Evolutionary conservation across 2,329 filamentous ascomycete genomes (phyloP), one percentile per base, ranked within the genome.

Genomic region (Fusarium sp.): DNA sequence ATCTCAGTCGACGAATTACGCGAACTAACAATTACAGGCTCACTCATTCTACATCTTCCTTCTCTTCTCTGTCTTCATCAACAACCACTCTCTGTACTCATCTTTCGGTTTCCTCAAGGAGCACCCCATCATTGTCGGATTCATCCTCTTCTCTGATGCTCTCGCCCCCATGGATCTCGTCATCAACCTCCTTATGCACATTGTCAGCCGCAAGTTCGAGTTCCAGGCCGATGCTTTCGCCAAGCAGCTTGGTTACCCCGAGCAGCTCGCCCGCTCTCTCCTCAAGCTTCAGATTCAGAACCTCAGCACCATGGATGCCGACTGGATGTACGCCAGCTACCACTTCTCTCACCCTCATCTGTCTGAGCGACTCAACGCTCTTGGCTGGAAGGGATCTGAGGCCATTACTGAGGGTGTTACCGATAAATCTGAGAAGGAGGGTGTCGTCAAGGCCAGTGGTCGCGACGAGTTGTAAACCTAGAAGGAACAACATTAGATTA

Each of bases 271-370:
- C 44, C 86, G 89, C 68, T 96, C 93, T 23, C 88, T 99, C 69
- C 94, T 99, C 83, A 98, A 98, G 85, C 91, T 99, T 54, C 97
- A 99, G 83, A 93, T 98, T 77, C 94, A 98, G 84, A 99, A 99
- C 79, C 86, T 99, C 73, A 97, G 93, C 81, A 97, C 93, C 66
- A 98, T 99, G 95, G 96, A 99, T 76, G 96, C 96, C 28, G 97
- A 99, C 82, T 97, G 93, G 92, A 90, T 98, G 88, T 99, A 97
- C 81, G 96, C 96, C 56, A 97, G 91, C 82, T 99, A 98, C 85
- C 94, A 99, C 84, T 98, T 97, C 86, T 98, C 95, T 25, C 96
- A 99, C 82, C 96, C 96, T 2, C 98, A 98, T 72, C 85, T 99
- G 72, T 92, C 94, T 3, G 97, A 99, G 86, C 90, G 96, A 76